Evolutionary conservation across 2,329 filamentous ascomycete genomes (phyloP).

Genomic region (Didymella segeticola): DNA sequence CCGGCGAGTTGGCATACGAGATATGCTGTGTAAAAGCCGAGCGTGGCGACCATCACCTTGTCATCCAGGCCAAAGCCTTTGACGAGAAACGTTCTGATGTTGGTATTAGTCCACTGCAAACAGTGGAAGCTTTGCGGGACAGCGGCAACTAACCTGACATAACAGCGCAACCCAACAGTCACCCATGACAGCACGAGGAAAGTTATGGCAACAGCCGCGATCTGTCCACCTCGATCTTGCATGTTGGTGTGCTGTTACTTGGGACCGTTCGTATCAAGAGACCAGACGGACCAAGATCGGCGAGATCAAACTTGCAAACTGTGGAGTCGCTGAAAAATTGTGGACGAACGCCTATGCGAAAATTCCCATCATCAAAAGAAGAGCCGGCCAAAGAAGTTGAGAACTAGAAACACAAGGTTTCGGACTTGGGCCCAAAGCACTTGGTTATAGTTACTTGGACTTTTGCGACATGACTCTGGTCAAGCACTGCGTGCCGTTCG

Average conservation of each 20-base stretch:
- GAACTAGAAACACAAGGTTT: conserved; percentile 13
- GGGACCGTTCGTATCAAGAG: not conserved
- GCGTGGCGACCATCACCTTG: conserved; percentile 49
- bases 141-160: conserved; percentile 39
- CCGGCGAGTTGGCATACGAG: conserved; percentile 41
- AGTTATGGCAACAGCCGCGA: conserved; percentile 39
- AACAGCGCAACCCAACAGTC: conserved; percentile 47
- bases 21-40: conserved; percentile 48
- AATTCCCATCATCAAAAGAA: not conserved
- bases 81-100: conserved; percentile 38
- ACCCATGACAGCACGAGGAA: conserved; percentile 49
- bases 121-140: conserved; percentile 1
- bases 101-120: conserved; percentile 4
- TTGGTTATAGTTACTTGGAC: conserved; percentile 4
- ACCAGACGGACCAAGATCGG: conserved; percentile 1
- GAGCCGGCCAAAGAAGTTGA: conserved; percentile 3
- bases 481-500: conserved; percentile 3
- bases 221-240: conserved; percentile 37
- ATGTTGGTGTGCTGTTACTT: conserved; percentile 18
- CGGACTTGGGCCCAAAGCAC: conserved; percentile 1
- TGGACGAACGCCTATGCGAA: not conserved
- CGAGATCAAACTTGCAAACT: not conserved
- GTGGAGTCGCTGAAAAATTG: not conserved
- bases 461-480: conserved; percentile 10
- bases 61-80: conserved; percentile 51